Conservation (phyloP, 2,329 filamentous ascomycete species). For the Fusarium chuoi region DNA sequence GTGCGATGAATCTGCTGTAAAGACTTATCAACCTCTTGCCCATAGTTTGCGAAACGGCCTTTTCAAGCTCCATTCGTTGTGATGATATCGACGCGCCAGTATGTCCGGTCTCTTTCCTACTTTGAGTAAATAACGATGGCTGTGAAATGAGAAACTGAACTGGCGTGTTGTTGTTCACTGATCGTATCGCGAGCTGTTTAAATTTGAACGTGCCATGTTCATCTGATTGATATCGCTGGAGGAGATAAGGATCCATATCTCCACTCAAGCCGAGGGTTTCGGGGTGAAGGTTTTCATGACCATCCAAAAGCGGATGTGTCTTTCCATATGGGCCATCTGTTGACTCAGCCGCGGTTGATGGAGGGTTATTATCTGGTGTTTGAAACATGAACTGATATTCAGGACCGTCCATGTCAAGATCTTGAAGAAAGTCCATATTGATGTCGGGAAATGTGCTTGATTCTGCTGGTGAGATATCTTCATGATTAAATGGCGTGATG, state of each 20-base stretch:
- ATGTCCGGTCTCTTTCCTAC: neutral
- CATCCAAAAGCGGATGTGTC: neutral
- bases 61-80: neutral
- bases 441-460: neutral
- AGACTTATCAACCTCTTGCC: neutral
- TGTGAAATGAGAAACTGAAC: neutral
- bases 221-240: neutral
- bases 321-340: accelerated
- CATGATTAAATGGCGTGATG: accelerated
- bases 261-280: neutral
- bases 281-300: neutral
- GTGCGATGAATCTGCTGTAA: neutral
- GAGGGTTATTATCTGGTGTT: neutral
- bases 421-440: slow-evolving; percentile 1
- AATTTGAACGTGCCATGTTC: neutral
- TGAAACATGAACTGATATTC: slow-evolving; percentile 11
- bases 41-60: neutral
- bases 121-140: neutral
- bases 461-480: neutral
- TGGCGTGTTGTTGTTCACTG: neutral
- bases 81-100: neutral
- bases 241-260: slow-evolving; percentile 3
- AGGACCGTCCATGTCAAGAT: neutral
- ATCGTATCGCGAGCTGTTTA: neutral
- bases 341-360: accelerated